Evolutionary conservation across 441 rosid species (phyloP), one percentile per base, ranked within the genome.

Genomic region (Erodium texanum): DNA sequence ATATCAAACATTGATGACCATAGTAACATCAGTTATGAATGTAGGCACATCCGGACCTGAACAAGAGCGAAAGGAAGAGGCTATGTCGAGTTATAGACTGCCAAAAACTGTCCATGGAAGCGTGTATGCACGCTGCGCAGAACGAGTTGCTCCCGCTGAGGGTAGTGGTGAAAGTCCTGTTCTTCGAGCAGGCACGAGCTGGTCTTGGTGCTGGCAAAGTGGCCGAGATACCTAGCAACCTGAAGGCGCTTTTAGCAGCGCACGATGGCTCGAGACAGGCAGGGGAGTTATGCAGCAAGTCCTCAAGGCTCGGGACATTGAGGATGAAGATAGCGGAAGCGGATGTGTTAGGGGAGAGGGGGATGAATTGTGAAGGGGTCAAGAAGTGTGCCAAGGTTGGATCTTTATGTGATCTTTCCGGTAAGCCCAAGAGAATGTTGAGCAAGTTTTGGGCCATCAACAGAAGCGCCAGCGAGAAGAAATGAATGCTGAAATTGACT

Each of bases 261-360:
- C 91, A 90, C 43, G 79, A 80, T 56, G 84, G 87, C 0, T 88
- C 95, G 14, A 89, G 79, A 67, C 85, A 85, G 24, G 50, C 50
- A 41, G 50, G 50, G 50, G 50, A 41, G n/a, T 41, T n/a, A n/a
- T n/a, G n/a, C 50, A 1, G 12, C 3, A 4, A n/a, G 2, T 41
- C 15, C 79, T 80, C 97, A 3, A 87, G 80, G 80, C 66, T 82
- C 66, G 80, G 97, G 16, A 89, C 98, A 64, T 66, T 90, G 71
- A 81, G 84, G 77, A 90, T 89, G 92, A 93, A 93, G 73, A 70
- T 93, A 16, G 93, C 88, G 0, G 96, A 89, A 77, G 95, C 86
- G 38, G 87, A 86, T 64, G 85, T 82, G 68, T 32, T 84, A 74
- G 93, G 87, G 0, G 96, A 77, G 23, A 79, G 74, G 24, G 82